These are phyloP conservation scores for Boletus fagicola DNA, from an alignment of 768 basidiomycete genomes.

Conservation along the genomic window DNA sequence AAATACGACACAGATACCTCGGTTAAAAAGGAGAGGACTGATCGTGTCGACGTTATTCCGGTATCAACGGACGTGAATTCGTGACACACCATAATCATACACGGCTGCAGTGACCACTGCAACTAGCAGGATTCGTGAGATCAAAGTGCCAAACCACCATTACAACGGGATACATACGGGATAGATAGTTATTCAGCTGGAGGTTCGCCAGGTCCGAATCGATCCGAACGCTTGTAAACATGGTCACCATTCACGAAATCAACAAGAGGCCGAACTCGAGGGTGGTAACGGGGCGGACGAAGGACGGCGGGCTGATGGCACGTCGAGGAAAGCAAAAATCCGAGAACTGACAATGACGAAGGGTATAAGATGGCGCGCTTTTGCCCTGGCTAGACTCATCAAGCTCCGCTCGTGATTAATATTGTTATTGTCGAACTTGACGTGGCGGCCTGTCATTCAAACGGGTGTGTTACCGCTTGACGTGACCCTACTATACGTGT, in stretches of 20 bases:
- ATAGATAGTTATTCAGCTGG: slow-evolving; percentile 6
- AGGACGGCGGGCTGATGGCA: neutral
- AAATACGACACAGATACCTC: slow-evolving; percentile 3
- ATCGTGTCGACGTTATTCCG: neutral
- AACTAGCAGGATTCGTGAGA: slow-evolving; percentile 1
- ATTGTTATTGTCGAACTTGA: too few species aligned
- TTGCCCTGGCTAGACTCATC: too few species aligned
- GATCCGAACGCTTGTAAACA: slow-evolving; percentile 1
- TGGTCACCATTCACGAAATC: neutral
- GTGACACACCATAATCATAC: slow-evolving; percentile 6
- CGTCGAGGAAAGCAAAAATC: too few species aligned
- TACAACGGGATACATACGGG: neutral
- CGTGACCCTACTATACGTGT: too few species aligned
- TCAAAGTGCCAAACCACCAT: too few species aligned
- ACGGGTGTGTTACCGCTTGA: too few species aligned
- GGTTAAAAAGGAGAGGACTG: slow-evolving; percentile 5
- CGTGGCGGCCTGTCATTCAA: too few species aligned
- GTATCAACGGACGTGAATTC: neutral
- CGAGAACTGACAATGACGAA: too few species aligned
- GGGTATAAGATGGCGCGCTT: too few species aligned
- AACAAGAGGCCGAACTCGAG: too few species aligned
- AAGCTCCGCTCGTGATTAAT: too few species aligned
- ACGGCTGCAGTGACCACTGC: neutral
- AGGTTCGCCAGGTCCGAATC: slow-evolving; percentile 3
- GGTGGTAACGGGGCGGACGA: too few species aligned